Base-by-base conservation (phyloP, 345 rosid genomes). In the Pugionium dolabratum region DNA sequence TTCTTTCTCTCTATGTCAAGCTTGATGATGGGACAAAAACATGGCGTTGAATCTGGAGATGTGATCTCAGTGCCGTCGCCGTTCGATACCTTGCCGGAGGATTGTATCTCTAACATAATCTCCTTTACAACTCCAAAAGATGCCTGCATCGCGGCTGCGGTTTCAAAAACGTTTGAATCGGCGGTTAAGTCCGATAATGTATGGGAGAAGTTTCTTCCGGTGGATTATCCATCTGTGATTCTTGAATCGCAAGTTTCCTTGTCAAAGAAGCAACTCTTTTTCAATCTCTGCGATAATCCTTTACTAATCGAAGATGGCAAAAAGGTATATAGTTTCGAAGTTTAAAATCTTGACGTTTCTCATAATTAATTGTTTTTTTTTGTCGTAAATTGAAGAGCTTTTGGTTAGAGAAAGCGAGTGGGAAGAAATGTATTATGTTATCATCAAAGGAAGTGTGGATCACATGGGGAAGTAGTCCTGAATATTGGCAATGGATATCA, bases 161-260 rank as follows among this genome's bases (percentile, higher is more conserved):
- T 88, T n/a, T 82, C 83, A 0, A 71, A 73, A 2, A 9, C 39
- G 9, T 84, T 82, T 50, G 76, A 67, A 52, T 79, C 70, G 1
- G 86, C 81, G 1, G 75, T 75, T 0, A 72, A 70, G 1, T 80
- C 83, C 26, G 83, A 86, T 66, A 54, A 40, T 10, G 81, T 86
- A 4, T 84, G 92, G 96, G 75, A 72, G 2, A 45, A 65, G 29
- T 88, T 88, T 68, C 75, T 88, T 9, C 88, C 85, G 0, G 30
- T 63, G 0, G 82, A 81, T 0, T 76, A 78, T 59, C 29, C 29
- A 0, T 33, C 62, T 42, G 11, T 80, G 5, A 30, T 84, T 11
- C 66, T 80, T 4, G 25, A 18, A 0, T 65, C 85, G 2, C 54
- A 34, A 7, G 30, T 10, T 43, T 46, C 43, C 30, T 43, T 52